Evolutionary conservation across 345 rosid species (phyloP), one percentile per base, ranked within the genome.

Genomic region (Murraya koenigii): DNA sequence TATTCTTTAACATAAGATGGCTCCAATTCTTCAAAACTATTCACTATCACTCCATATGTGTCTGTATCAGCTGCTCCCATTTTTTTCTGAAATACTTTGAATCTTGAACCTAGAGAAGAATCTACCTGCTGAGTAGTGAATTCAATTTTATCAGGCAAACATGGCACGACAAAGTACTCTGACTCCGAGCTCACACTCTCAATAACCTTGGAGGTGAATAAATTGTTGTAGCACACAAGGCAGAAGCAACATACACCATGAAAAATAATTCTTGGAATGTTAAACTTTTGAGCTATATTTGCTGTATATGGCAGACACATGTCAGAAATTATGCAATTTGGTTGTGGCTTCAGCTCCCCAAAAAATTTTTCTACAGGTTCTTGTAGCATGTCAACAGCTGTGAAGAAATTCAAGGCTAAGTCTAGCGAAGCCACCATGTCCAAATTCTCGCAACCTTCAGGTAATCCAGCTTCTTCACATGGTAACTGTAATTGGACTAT

Each of bases 301-400:
- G 67, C 17, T 6, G 89, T 84, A 79, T 75, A 86, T 3, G 80
- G 62, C 32, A 88, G 15, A 41, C 77, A 72, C 52, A 62, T 70
- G 69, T 85, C 89, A 2, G 91, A 84, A n/a, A 86, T 77, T 19
- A 88, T 65, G 60, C 88, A 88, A 54, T 76, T 79, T 6, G 82
- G 85, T 30, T 52, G 41, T 0, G 82, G 80, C 44, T 25, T 36
- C 54, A 82, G 62, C 73, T 44, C 56, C 8, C 15, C 25, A 7
- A 78, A 71, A 38, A 69, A 33, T 25, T 63, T 64, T 62, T 82
- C 81, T 6, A 69, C 71, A 1, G 74, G 81, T 23, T 68, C 68
- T 73, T 22, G 62, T 8, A 64, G 62, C 55, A 55, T 1, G 13
- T 61, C 36, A 28, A 19, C 32, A 17, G 60, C 58, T 4, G 26